A percentile compares a stretch with the other conserved stretches of the same genome.
These are phyloP conservation scores for Pelargonium hybrid DNA, from an alignment of 441 rosid species.

Conservation along the genomic window DNA sequence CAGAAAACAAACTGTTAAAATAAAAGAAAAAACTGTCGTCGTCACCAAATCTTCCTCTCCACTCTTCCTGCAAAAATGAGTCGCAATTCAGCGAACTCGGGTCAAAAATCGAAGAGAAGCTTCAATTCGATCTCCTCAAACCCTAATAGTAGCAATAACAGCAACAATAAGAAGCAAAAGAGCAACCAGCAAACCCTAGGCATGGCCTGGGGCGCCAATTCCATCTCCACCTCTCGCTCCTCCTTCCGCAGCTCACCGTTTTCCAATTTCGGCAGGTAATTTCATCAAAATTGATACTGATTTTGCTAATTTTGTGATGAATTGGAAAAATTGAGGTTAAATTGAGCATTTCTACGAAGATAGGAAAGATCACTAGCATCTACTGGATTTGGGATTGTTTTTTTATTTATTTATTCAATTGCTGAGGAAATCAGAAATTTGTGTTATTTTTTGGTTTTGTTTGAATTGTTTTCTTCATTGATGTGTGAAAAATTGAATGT, in stretches of 20 bases:
- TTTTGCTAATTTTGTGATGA: neutral
- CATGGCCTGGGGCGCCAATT: slow-evolving; percentile 79
- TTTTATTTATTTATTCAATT: neutral
- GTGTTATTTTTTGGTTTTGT: neutral
- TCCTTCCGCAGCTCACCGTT: slow-evolving; percentile 62
- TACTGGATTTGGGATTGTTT: neutral
- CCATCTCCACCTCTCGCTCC: slow-evolving; percentile 60
- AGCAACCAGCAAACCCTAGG: slow-evolving; percentile 84
- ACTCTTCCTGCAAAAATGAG: slow-evolving; percentile 33
- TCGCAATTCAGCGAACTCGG: slow-evolving; percentile 32
- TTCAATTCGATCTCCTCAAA: slow-evolving; percentile 37
- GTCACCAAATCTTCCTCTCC: neutral
- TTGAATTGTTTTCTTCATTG: neutral
- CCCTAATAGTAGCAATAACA: slow-evolving; percentile 16
- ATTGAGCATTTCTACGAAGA: no score
- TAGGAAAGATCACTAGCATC: neutral
- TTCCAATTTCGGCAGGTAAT: slow-evolving; percentile 72
- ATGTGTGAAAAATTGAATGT: slow-evolving; percentile 16
- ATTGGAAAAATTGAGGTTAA: neutral
- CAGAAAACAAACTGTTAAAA: neutral
- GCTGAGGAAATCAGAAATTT: neutral
- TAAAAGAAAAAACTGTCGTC: neutral
- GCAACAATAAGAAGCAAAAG: slow-evolving; percentile 31
- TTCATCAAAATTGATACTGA: neutral
- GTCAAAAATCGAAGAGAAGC: slow-evolving; percentile 48